Percentiles rank a stretch among this genome's conserved stretches.
These are phyloP conservation scores for Ceratocystis lukuohia DNA, from an alignment of 2,329 filamentous ascomycete species.

Conservation along the genomic window DNA sequence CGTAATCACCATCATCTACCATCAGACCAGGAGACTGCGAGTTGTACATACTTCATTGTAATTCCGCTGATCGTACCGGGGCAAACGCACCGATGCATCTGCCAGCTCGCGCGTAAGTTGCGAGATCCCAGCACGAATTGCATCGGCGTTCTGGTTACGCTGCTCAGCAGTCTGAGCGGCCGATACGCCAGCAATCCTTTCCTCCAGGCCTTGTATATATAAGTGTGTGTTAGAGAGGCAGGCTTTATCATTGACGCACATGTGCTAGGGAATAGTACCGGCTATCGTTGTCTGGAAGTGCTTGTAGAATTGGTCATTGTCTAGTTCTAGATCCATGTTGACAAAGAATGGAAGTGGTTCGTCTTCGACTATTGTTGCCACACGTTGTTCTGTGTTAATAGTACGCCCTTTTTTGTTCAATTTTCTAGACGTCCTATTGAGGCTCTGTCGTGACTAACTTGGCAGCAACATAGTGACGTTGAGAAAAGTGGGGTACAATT, in stretches of 20 bases:
- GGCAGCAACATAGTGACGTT: neutral
- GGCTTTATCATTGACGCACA: neutral
- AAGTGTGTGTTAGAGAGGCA: neutral
- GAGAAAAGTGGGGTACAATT: neutral
- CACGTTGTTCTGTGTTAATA: no score
- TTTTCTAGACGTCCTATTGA: neutral
- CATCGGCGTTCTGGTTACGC: constrained; percentile 66
- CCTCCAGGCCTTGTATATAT: constrained; percentile 49
- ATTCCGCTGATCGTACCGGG: constrained; percentile 77
- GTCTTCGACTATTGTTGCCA: neutral
- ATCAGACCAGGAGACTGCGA: neutral
- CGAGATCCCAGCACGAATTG: constrained; percentile 66
- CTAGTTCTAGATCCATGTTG: constrained; percentile 28
- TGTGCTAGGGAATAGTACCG: constrained; percentile 35
- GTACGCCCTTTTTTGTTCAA: no score
- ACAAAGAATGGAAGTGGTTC: no score
- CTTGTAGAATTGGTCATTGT: constrained; percentile 71
- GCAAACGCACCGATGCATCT: constrained; percentile 68
- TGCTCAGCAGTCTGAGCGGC: constrained; percentile 34
- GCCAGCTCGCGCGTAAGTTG: constrained; percentile 71
- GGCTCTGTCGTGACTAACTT: neutral
- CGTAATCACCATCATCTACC: neutral
- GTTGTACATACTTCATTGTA: constrained; percentile 56
- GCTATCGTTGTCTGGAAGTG: constrained; percentile 67
- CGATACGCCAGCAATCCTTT: constrained; percentile 32